phyloP scores from a whole-genome alignment of 169 alveolate genomes.

The Plasmodium gallinaceum region DNA sequence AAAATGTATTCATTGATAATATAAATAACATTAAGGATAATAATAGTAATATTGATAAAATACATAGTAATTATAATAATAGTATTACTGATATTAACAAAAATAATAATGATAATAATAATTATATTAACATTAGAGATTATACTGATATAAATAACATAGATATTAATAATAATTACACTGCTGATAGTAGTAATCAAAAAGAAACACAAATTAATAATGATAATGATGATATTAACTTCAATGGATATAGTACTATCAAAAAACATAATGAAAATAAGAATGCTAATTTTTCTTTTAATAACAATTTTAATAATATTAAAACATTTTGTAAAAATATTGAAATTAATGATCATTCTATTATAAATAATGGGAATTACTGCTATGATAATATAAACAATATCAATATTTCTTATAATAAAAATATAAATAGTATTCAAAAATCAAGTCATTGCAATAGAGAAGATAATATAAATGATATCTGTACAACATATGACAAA shows the following conservation, averaged over 20 bases:
- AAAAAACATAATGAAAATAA: slow-evolving; percentile 5
- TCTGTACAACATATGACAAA: neutral
- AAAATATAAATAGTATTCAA: neutral
- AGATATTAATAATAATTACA: neutral
- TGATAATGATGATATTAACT: neutral
- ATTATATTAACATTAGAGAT: neutral
- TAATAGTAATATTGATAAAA: neutral
- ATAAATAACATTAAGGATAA: neutral
- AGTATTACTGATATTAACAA: neutral
- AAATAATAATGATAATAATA: neutral
- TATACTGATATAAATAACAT: neutral
- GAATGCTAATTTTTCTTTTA: neutral
- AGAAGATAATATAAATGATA: neutral
- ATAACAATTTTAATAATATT: neutral
- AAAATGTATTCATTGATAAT: neutral
- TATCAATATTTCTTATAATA: neutral
- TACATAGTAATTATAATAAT: neutral
- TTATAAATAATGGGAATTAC: neutral
- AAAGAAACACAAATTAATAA: neutral
- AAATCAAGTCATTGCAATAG: neutral
- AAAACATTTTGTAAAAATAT: slow-evolving; percentile 1
- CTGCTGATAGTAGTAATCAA: neutral
- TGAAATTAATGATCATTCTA: neutral
- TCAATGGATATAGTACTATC: neutral
- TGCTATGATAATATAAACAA: neutral